These are phyloP conservation scores for Cymbopogon flexuosus DNA, from an alignment of 202 grass and related monocot genomes.

Conservation along the genomic window DNA sequence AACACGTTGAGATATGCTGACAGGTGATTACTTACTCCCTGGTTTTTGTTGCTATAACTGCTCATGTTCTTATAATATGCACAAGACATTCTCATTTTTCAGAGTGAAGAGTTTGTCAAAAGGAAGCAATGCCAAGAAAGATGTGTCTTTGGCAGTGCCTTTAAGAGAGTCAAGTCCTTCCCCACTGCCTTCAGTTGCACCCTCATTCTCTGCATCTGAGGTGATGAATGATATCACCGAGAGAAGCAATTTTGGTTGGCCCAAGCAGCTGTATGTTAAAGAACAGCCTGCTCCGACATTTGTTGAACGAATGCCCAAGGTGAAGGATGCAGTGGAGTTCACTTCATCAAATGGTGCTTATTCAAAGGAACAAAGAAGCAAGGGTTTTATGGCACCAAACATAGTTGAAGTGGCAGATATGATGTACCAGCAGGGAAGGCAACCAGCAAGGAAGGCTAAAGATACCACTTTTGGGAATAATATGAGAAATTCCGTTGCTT, in stretches of 20 bases:
- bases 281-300: slow-evolving; percentile 36
- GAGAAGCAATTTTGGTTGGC: slow-evolving; percentile 58
- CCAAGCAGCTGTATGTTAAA: slow-evolving; percentile 65
- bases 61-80: slow-evolving; percentile 22
- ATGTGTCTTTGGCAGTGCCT: slow-evolving; percentile 39
- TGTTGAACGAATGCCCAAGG: slow-evolving; percentile 50
- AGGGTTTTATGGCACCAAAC: slow-evolving; percentile 13
- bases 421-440: slow-evolving; percentile 47
- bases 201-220: slow-evolving; percentile 39
- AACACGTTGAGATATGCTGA: slow-evolving; percentile 99
- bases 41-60: slow-evolving; percentile 15
- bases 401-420: slow-evolving; percentile 47
- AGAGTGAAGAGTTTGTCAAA: slow-evolving; percentile 99
- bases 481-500: slow-evolving; percentile 30
- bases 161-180: slow-evolving; percentile 62
- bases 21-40: slow-evolving; percentile 49
- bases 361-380: slow-evolving; percentile 48
- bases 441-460: slow-evolving; percentile 38
- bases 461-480: slow-evolving; percentile 33
- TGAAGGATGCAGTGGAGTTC: slow-evolving; percentile 32
- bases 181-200: slow-evolving; percentile 45
- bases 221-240: slow-evolving; percentile 55
- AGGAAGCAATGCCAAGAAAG: slow-evolving; percentile 71
- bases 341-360: slow-evolving; percentile 29
- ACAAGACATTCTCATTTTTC: slow-evolving; percentile 3